Base-by-base conservation (phyloP, 352 stramenopile genomes). In the Phytophthora podocarpi region DNA sequence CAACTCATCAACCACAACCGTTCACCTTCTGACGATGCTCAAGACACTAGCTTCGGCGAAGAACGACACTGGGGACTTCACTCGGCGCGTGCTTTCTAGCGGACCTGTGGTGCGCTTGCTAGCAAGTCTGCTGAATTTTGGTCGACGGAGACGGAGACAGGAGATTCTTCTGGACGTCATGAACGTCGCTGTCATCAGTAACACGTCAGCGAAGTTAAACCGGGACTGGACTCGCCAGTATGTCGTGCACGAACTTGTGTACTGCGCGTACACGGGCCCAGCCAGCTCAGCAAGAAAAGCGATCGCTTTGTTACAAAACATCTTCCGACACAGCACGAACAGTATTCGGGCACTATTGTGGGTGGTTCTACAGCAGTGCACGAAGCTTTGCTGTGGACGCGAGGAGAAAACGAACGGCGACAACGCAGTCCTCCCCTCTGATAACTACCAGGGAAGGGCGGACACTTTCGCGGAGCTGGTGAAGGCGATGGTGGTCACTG, bases 281-380 rank as follows among this genome's bases (percentile, higher is more conserved):
- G 37, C 60, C 0, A 61, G 40, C 6, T 60, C 56, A 24, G 58
- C 54, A 15, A 71, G 31, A 39, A 75, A 51, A 48, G 63, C 67
- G 23, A 55, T 73, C 10, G 48, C 47, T 2, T 47, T 85, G 43
- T 30, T 87, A 20, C 70, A 84, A 12, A 67, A 49, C 3, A 69
- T 88, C 12, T 62, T 57, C 36, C 50, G 52, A 39, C 34, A 54
- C n/a, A 55, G 39, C 15, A 40, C 36, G 3, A 59, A 57, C 42
- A 31, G 31, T 26, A 51, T 63, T 42, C 40, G 43, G 8, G 48
- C 58, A 26, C 26, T 78, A 16, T 47, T 90, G 21, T 91, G 80
- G 82, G 49, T 67, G 26, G 49, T 88, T 35, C 27, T 92, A 20
- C 65, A 81, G 26, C 70, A 83, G 31, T 92, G 82, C 34, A 89